Percentiles rank a stretch among this genome's conserved stretches.
These are phyloP conservation scores for Diplodia intermedia DNA, from an alignment of 2,329 filamentous ascomycete genomes.

Conservation along the genomic window DNA sequence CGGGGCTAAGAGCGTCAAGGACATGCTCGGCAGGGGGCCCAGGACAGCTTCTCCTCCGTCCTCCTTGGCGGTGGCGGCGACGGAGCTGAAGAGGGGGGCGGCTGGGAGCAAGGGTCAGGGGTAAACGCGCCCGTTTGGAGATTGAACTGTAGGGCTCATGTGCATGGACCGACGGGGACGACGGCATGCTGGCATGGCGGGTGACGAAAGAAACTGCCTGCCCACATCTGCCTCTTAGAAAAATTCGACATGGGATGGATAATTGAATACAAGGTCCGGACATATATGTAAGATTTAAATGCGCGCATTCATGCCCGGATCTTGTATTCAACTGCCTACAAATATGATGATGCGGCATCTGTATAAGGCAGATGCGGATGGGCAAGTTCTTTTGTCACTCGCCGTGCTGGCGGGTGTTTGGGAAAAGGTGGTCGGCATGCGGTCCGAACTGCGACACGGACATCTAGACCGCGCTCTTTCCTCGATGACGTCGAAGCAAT, in stretches of 20 bases:
- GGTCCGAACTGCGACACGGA: background rate
- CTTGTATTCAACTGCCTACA: too few relatives aligned
- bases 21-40: constrained; percentile 9
- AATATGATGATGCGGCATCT: too few relatives aligned
- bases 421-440: background rate
- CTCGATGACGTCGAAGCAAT: background rate
- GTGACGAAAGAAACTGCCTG: too few relatives aligned
- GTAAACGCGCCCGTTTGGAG: background rate
- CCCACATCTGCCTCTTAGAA: too few relatives aligned
- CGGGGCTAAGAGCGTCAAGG: background rate
- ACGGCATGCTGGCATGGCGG: background rate
- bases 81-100: background rate
- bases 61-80: background rate
- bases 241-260: too few relatives aligned
- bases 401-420: background rate
- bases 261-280: too few relatives aligned
- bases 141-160: background rate
- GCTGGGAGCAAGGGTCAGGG: background rate
- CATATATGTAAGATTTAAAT: too few relatives aligned
- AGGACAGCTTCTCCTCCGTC: background rate
- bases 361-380: too few relatives aligned
- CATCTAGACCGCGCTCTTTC: background rate
- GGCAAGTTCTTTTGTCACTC: too few relatives aligned
- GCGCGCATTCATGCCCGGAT: too few relatives aligned
- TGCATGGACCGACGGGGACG: background rate